Evolutionary conservation across 1,284 basidiomycete genomes (phyloP), one percentile per base, ranked within the genome.

Genomic region (Tylopilus sp.): DNA sequence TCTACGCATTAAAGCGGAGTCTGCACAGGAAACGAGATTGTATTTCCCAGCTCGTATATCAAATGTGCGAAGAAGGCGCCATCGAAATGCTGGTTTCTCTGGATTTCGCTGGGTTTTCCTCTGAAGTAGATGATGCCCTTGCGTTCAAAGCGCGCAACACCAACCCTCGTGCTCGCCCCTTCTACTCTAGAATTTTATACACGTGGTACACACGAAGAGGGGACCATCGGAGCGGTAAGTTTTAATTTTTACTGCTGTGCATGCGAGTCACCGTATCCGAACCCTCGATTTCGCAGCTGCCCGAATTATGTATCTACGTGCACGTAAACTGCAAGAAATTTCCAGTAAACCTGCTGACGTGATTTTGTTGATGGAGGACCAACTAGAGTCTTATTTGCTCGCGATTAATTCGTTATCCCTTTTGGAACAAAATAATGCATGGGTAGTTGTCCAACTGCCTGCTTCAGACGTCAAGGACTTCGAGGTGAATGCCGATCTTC

Each of bases 91-190:
- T 99, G 15, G 83, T 95, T 65, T 74, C 82, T 11, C 86, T 94
- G 63, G 92, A 90, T 59, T 98, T 98, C 65, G 78, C 87, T 19
- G 91, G 87, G 0, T 77, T 96, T 56, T 83, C 88, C 50, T 83
- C 86, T 48, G 91, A 97, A 63, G 89, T 99, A 23, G 94, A 97
- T 72, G 84, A 82, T 45, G 85, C 89, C 16, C 75, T 99, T 41
- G 82, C 88, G 35, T 98, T 97, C 77, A 97, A 97, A 69, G 92
- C 93, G 10, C 82, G 95, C 53, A 97, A 98, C 67, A 89, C 87
- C 18, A 91, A 98, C 71, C 93, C 96, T 39, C 79, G 91, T 44
- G 74, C 85, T 36, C 78, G 76, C 37, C 95, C 95, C 0, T 88
- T 87, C 64, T 99, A 97, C 74, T 90, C 93, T 43, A 81, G 84